phyloP scores from a whole-genome alignment of 1,284 basidiomycete genomes.

The Melampsora larici-populina region DNA sequence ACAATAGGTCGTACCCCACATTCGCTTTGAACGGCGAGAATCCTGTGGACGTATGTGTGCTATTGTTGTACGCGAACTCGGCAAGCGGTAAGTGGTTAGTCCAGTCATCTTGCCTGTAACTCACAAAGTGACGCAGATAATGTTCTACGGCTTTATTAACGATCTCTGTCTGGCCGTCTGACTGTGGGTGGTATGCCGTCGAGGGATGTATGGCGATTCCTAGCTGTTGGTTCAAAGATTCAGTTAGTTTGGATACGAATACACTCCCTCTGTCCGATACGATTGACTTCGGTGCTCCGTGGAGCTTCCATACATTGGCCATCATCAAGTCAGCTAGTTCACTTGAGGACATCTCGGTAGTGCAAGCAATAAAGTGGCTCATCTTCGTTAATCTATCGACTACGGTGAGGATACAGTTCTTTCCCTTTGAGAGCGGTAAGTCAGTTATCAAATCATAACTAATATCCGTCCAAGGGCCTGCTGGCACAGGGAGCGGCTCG shows the following conservation, averaged over 20 bases:
- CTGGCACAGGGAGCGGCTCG: too few relatives aligned
- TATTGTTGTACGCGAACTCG: too few relatives aligned
- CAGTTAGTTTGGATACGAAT: background rate
- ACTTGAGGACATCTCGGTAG: background rate
- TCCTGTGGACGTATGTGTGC: too few relatives aligned
- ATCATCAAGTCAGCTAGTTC: background rate
- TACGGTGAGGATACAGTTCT: background rate
- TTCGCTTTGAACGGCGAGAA: too few relatives aligned
- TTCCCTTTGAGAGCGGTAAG: background rate
- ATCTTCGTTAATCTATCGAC: constrained; percentile 1
- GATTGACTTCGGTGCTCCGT: constrained; percentile 5
- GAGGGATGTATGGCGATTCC: background rate
- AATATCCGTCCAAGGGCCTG: too few relatives aligned
- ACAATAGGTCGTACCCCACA: too few relatives aligned
- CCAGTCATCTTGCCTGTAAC: too few relatives aligned
- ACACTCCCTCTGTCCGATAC: background rate
- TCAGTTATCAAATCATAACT: constrained; percentile 10
- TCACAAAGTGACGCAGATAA: too few relatives aligned
- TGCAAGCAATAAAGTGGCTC: background rate
- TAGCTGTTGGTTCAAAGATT: too few relatives aligned
- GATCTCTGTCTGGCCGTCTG: background rate
- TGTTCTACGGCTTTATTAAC: too few relatives aligned
- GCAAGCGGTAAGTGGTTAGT: too few relatives aligned
- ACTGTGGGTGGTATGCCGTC: background rate
- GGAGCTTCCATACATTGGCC: background rate